Percentiles rank a stretch among this genome's conserved stretches.
Evolutionary conservation across 306 rosid genomes (phyloP).

Genomic region (Parietaria judaica): DNA sequence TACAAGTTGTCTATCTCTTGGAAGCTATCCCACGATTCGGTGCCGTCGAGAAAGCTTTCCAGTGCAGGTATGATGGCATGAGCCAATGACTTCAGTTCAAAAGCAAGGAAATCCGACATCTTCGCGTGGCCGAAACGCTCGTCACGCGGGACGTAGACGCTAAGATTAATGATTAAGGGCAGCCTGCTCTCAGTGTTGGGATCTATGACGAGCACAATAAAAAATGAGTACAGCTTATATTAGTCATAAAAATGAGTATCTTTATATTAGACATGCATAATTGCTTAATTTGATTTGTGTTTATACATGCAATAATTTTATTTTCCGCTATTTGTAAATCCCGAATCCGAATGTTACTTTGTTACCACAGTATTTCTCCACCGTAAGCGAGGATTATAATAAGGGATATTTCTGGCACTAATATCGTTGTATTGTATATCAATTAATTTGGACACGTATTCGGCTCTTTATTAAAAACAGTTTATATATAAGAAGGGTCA

Average conservation of each 20-base stretch:
- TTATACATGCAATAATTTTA: too few relatives aligned
- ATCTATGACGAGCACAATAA: constrained; percentile 21
- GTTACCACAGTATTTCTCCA: too few relatives aligned
- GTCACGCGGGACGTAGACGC: constrained; percentile 74
- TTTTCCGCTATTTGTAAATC: too few relatives aligned
- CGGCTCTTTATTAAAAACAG: neutral
- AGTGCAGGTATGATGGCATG: constrained; percentile 59
- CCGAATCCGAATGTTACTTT: too few relatives aligned
- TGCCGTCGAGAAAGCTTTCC: constrained; percentile 43
- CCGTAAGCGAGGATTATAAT: too few relatives aligned
- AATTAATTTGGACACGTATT: too few relatives aligned
- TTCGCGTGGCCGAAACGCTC: constrained; percentile 84
- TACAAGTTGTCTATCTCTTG: constrained; percentile 53
- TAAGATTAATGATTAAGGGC: constrained; percentile 30
- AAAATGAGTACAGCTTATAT: too few relatives aligned
- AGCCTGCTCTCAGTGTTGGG: constrained; percentile 50
- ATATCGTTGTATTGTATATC: too few relatives aligned
- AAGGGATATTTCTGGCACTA: too few relatives aligned
- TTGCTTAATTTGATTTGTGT: too few relatives aligned
- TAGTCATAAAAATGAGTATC: too few relatives aligned
- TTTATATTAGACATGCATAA: too few relatives aligned
- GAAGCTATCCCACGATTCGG: constrained; percentile 59
- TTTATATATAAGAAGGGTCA: neutral
- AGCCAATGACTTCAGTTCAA: constrained; percentile 48
- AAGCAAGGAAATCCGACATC: constrained; percentile 68